Evolutionary conservation across 352 stramenopile genomes (phyloP).

Genomic region (Globisporangium ultimum): DNA sequence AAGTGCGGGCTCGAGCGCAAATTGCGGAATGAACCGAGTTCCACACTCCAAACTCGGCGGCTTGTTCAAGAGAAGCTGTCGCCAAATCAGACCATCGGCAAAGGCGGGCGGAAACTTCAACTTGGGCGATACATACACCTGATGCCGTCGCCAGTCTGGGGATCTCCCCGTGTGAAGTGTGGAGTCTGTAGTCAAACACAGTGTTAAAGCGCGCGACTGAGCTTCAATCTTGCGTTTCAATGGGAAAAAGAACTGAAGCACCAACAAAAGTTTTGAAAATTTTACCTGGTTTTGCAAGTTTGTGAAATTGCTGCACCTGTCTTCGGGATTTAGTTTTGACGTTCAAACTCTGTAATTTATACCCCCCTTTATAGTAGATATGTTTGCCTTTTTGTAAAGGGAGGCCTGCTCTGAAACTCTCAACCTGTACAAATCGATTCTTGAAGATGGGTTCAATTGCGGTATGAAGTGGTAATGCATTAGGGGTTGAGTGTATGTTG

Average conservation of each 20-base stretch:
- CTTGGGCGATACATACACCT: not conserved
- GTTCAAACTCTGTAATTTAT: no score
- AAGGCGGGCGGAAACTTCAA: not conserved
- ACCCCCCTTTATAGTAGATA: no score
- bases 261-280: not conserved
- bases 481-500: not conserved
- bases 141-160: no score
- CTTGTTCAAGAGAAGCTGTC: not conserved
- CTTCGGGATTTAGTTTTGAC: no score
- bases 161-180: not conserved
- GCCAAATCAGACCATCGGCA: no score
- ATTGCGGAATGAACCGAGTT: slow-evolving; percentile 20
- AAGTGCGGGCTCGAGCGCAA: not conserved
- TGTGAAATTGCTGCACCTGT: no score
- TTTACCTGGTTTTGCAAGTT: not conserved
- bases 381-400: no score
- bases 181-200: no score
- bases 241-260: not conserved
- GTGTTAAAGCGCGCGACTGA: not conserved
- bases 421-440: not conserved
- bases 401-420: not conserved
- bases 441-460: not conserved
- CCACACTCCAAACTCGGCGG: not conserved
- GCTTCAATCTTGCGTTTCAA: not conserved
- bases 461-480: not conserved